A percentile compares a stretch with the other conserved stretches of the same genome.
These are phyloP conservation scores for Leccinum proliferum DNA, from an alignment of 1,284 basidiomycete genomes.

Conservation along the genomic window DNA sequence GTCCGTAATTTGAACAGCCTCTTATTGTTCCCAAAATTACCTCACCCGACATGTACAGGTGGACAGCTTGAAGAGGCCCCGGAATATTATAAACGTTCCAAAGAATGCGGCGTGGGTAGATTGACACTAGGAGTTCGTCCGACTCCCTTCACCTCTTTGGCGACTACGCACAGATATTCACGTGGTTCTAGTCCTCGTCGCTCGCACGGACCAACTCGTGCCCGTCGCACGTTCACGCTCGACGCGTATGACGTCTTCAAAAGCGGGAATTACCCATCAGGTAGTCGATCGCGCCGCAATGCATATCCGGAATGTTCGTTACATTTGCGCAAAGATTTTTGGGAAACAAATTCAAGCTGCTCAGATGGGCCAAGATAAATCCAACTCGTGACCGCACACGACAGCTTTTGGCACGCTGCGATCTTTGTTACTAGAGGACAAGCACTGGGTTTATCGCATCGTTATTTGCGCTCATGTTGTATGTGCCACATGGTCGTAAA, in stretches of 20 bases:
- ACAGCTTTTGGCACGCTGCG: slow-evolving; percentile 3
- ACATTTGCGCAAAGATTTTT: slow-evolving; percentile 63
- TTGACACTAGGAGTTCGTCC: no score
- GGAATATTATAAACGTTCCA: slow-evolving; percentile 73
- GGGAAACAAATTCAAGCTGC: slow-evolving; percentile 53
- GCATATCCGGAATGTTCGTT: slow-evolving; percentile 77
- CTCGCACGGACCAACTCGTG: no score
- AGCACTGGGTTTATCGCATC: slow-evolving; percentile 15
- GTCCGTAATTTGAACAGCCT: slow-evolving; percentile 40
- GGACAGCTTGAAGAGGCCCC: slow-evolving; percentile 79
- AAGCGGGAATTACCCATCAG: no score
- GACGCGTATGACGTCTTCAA: no score
- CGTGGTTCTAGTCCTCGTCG: no score
- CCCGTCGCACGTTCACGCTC: no score
- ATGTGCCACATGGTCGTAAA: slow-evolving; percentile 12
- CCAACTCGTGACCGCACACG: slow-evolving; percentile 23
- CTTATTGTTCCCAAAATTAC: slow-evolving; percentile 30
- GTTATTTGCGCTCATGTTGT: slow-evolving; percentile 7
- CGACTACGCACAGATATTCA: no score
- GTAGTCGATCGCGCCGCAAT: slow-evolving; percentile 65
- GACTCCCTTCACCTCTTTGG: no score
- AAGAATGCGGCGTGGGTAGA: slow-evolving; percentile 78
- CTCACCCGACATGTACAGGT: slow-evolving; percentile 40
- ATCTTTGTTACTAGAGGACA: slow-evolving; percentile 8
- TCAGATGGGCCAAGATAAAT: slow-evolving; percentile 30